Evolutionary conservation across 78 protist genomes (phyloP).

Genomic region (Dictyostelium firmibasis): DNA sequence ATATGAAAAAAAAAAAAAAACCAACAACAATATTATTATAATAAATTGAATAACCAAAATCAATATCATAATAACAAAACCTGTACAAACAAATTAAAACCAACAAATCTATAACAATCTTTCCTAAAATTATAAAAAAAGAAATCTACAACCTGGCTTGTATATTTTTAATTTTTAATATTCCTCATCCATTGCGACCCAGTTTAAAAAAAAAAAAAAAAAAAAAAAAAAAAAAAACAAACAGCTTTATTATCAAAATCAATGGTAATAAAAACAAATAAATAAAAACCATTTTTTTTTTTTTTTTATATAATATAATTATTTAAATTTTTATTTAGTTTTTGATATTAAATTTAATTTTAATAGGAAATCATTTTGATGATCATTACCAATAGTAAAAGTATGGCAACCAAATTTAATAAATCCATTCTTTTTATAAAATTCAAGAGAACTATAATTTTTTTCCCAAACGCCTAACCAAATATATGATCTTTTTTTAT

Average conservation of each 20-base stretch:
- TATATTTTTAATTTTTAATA: neutral
- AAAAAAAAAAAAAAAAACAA: no score
- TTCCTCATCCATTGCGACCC: neutral
- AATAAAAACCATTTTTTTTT: no score
- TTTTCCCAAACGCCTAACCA: slow-evolving; percentile 24
- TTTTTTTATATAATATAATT: no score
- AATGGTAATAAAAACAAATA: no score
- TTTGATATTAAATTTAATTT: neutral
- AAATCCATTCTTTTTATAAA: neutral
- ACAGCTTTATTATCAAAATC: no score
- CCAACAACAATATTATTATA: neutral
- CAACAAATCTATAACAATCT: neutral
- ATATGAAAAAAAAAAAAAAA: neutral
- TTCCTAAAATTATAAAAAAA: neutral
- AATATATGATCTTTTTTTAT: neutral
- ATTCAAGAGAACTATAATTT: neutral
- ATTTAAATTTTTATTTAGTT: neutral
- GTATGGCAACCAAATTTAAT: neutral
- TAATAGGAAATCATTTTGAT: neutral
- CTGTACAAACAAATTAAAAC: neutral
- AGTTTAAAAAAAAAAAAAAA: no score
- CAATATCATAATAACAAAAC: neutral
- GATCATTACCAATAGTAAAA: neutral
- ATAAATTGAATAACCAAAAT: neutral
- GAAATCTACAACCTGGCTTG: neutral